Conservation (phyloP, 2,329 filamentous ascomycete species). For the Dryadomyces quercivorus region DNA sequence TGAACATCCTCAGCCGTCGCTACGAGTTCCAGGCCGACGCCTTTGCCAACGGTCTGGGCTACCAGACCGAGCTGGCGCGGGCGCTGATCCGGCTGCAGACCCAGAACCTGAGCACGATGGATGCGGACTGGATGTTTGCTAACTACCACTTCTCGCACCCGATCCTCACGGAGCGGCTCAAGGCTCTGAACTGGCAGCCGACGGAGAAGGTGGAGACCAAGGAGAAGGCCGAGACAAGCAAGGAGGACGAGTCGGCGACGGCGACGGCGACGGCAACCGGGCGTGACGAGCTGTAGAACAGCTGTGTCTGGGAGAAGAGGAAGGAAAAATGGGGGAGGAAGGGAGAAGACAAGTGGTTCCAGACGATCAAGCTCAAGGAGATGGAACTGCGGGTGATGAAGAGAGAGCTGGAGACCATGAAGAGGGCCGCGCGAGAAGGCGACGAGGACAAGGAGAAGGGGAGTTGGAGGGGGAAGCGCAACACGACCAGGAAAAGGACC, state of each 20-base stretch:
- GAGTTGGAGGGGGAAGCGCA: no score
- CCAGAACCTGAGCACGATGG: conserved; percentile 96
- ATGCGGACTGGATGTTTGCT: conserved; percentile 96
- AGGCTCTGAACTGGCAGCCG: conserved; percentile 79
- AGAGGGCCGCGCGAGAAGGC: no score
- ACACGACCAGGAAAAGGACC: no score
- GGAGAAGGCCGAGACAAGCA: conserved; percentile 17
- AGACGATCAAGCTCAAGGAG: no score
- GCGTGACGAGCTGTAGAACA: conserved; percentile 54
- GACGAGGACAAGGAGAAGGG: no score
- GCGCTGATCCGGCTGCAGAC: conserved; percentile 96
- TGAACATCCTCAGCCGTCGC: conserved; percentile 89
- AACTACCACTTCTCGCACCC: conserved; percentile 98
- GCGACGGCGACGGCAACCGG: conserved; percentile 56
- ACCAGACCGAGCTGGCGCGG: conserved; percentile 67
- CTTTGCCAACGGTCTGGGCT: conserved; percentile 78
- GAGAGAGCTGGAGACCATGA: no score
- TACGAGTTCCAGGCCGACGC: conserved; percentile 95
- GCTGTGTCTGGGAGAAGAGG: background rate
- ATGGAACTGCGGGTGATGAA: no score
- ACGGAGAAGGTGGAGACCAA: conserved; percentile 30
- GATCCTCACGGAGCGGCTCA: conserved; percentile 84
- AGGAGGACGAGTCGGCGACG: conserved; percentile 28
- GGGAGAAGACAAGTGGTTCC: no score
- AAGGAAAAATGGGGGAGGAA: background rate